Evolutionary conservation across 306 rosid species (phyloP).

Genomic region (Pterocarpus santalinus): DNA sequence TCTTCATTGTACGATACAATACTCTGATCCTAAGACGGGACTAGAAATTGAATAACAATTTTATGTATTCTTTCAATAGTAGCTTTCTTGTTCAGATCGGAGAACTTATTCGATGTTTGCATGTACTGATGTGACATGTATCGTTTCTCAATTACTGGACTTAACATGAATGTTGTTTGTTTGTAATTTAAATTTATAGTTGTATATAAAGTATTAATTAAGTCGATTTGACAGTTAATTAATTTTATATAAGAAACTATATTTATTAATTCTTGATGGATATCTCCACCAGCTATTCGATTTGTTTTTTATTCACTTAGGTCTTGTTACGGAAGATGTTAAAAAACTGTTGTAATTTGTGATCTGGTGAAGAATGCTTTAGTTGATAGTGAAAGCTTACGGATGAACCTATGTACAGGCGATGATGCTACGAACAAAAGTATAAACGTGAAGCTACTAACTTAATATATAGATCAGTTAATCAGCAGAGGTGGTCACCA

Average conservation of each 20-base stretch:
- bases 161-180: background rate
- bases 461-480: too few species aligned
- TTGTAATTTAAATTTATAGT: background rate
- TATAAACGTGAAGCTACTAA: background rate
- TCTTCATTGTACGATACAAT: conserved; percentile 56
- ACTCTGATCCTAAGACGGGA: conserved; percentile 53
- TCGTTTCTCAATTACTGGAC: background rate
- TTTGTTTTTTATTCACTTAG: background rate
- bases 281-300: background rate
- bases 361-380: background rate
- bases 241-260: background rate
- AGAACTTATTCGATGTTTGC: conserved; percentile 37
- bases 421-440: too few species aligned
- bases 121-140: background rate
- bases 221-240: background rate
- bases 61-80: conserved; percentile 55
- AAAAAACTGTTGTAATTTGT: too few species aligned
- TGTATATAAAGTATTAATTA: background rate
- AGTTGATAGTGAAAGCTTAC: too few species aligned
- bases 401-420: too few species aligned
- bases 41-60: conserved; percentile 52
- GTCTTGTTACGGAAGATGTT: background rate
- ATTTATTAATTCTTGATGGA: background rate
- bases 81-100: conserved; percentile 40
- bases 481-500: background rate